Base-by-base conservation (phyloP, 1,139 yeast genomes). In the Taphrina pruni region DNA sequence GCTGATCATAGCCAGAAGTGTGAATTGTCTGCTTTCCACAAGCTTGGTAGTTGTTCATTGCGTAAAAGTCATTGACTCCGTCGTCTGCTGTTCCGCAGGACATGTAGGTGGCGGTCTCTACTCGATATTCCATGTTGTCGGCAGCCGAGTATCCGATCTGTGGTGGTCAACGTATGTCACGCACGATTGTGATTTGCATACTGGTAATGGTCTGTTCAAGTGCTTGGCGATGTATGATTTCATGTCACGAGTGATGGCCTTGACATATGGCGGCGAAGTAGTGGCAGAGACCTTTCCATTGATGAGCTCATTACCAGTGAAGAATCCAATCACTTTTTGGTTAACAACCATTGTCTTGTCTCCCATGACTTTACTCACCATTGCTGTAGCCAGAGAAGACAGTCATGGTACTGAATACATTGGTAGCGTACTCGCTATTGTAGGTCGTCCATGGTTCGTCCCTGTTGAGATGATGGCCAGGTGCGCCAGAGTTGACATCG, bases 181-280 rank as follows among this genome's bases (percentile, higher is more conserved):
- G n/a, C n/a, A 12, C 75, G 89, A 88, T 39, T 36, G 39, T 26
- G n/a, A 43, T 9, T 41, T 21, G 17, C 58, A 14, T 56, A 93
- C 95, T 4, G 97, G 97, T 70, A 92, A 88, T 9, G 82, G 77
- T 79, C 97, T 86, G 14, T 41, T 20, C 35, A 87, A 81, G 74
- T 89, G 86, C 70, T 84, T 81, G n/a, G 83, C 80, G 72, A 92
- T 90, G 78, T 92, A 92, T 74, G 86, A 86, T 79, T 90, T 91
- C 83, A 89, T 88, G 78, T 92, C 97, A 79, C 98, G 88, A 74
- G 90, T 88, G 43, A 95, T 90, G 56, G 97, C 97, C 79, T 95
- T 88, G 72, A 92, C 86, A 76, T 89, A 92, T 66, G 81, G 84
- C 55, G 91, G 90, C 60, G 86, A 84, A 8, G 78, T 78, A 1